Evolutionary conservation across 2,329 filamentous ascomycete genomes (phyloP), one percentile per base, ranked within the genome.

Genomic region (Stemphylium beticola): DNA sequence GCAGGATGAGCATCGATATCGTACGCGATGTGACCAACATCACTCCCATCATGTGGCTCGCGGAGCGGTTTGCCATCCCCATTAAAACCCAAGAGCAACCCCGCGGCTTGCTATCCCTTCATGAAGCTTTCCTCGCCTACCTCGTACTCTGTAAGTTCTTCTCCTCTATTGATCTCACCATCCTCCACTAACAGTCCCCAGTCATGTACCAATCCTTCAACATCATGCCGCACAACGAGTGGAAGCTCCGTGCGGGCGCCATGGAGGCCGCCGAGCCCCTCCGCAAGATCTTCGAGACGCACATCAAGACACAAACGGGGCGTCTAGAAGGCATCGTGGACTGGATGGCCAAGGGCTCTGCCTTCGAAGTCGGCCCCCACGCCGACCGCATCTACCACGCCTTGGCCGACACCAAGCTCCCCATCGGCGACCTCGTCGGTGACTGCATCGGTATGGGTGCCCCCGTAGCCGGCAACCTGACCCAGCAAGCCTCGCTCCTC

Each of bases 1-100:
- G 73, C 18, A 72, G 76, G 38, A 76, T 77, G 32, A 78, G 79
- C 1, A 80, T 83, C 61, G 79, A 83, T 49, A 79, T 82, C 4
- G 78, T 91, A 9, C 83, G 87, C 20, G 87, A 91, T 56, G 83
- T 91, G 1, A 87, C 85, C 22, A 91, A 91, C 67, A 75, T 90
- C 22, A 83, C 81, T 0, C 87, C 88, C 5, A 84, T 87, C 3
- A 80, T 85, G 62, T 90, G 84, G 64, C 77, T 90, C 36, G 85
- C 83, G 0, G 79, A 87, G 2, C 81, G 82, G 4, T 89, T 90
- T 68, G 84, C 85, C 43, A 76, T 91, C 3, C 87, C 89, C 0
- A 77, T 92, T 34, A 90, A 90, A 77, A 87, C 84, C 0, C 70
- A 74, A 2, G 78, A 84, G 10, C 83, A 85, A 45, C 83, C 85